These are phyloP conservation scores for Sutorius australiensis DNA, from an alignment of 768 basidiomycete genomes.

Conservation along the genomic window DNA sequence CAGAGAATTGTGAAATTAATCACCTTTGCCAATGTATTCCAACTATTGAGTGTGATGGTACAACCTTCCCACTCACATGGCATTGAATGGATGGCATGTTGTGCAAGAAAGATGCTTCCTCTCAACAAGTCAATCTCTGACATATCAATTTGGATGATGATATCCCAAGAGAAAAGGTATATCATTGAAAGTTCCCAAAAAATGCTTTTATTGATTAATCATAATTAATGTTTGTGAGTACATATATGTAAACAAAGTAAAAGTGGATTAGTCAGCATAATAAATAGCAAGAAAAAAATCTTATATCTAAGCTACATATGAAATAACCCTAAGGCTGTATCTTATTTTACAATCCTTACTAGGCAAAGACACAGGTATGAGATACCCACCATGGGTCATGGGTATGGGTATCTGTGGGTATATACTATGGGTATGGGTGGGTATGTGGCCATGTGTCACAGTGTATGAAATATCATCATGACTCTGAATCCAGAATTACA, in stretches of 20 bases:
- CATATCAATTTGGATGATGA: slow-evolving; percentile 15
- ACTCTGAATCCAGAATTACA: too few relatives aligned
- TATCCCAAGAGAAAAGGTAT: not conserved
- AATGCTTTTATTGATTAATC: not conserved
- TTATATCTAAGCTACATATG: too few relatives aligned
- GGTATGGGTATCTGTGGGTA: too few relatives aligned
- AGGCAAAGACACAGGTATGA: too few relatives aligned
- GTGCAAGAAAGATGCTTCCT: slow-evolving; percentile 20
- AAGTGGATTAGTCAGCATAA: not conserved
- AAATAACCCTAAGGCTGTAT: too few relatives aligned
- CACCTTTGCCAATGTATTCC: slow-evolving; percentile 29
- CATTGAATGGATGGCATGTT: slow-evolving; percentile 20
- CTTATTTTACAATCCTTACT: too few relatives aligned
- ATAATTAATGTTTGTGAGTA: not conserved
- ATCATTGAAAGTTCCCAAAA: not conserved
- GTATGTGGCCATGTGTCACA: too few relatives aligned
- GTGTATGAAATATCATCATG: too few relatives aligned
- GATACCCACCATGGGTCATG: too few relatives aligned
- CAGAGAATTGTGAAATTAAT: slow-evolving; percentile 10
- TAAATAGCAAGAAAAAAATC: not conserved
- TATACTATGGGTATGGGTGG: too few relatives aligned
- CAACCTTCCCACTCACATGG: slow-evolving; percentile 32
- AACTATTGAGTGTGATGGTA: slow-evolving; percentile 25
- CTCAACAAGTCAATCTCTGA: slow-evolving; percentile 21
- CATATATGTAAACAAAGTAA: slow-evolving; percentile 10